Evolutionary conservation across 1,284 basidiomycete genomes (phyloP).

Genomic region (Ustilago bromivora): DNA sequence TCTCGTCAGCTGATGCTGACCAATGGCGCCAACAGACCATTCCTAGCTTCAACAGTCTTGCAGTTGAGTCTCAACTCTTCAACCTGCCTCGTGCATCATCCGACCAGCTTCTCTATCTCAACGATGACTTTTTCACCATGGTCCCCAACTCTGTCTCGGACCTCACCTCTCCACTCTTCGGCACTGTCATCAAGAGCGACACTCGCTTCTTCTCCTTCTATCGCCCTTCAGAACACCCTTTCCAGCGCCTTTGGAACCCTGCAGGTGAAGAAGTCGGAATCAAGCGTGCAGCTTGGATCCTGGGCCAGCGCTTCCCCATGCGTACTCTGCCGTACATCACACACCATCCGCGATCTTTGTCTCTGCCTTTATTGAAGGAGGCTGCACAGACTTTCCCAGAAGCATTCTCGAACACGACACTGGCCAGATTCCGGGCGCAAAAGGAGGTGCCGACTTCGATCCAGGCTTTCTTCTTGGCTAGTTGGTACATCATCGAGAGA

Average conservation of each 20-base stretch:
- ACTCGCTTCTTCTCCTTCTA: conserved; percentile 41
- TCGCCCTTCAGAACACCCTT: conserved; percentile 40
- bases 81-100: conserved; percentile 25
- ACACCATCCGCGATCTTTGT: conserved; percentile 71
- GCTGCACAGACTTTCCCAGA: conserved; percentile 46
- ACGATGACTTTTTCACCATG: conserved; percentile 60
- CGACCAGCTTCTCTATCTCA: conserved; percentile 48
- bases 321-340: conserved; percentile 71
- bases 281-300: conserved; percentile 45
- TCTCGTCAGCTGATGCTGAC: conserved; percentile 12
- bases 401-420: conserved; percentile 37
- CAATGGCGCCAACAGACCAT: conserved; percentile 39
- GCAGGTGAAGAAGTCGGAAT: conserved; percentile 52
- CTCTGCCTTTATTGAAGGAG: conserved; percentile 65
- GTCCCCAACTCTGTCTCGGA: conserved; percentile 26
- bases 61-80: conserved; percentile 52
- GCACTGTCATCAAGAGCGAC: conserved; percentile 48
- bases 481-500: conserved; percentile 54
- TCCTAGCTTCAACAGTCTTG: conserved; percentile 58
- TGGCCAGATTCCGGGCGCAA: conserved; percentile 54
- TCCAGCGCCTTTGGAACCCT: conserved; percentile 54
- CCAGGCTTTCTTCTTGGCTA: conserved; percentile 67
- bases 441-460: conserved; percentile 69
- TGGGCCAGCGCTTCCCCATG: conserved; percentile 68
- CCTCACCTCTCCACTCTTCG: conserved; percentile 51